Evolutionary conservation across 257 asterid species (phyloP).

Genomic region (Solanum sitiens): DNA sequence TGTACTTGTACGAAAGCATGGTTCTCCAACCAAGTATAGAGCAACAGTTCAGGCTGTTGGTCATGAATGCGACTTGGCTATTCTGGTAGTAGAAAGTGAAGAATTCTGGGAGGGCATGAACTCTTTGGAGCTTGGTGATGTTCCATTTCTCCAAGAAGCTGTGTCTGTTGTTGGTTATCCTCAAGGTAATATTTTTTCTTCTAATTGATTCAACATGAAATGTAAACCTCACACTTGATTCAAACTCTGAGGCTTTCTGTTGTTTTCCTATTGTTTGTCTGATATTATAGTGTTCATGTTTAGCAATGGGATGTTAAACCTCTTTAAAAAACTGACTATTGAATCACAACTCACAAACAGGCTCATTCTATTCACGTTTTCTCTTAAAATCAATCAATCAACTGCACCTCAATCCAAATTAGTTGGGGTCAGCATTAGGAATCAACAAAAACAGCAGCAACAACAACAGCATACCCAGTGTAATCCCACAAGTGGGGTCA

Average conservation of each 20-base stretch:
- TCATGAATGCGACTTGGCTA: constrained; percentile 96
- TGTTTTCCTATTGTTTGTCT: not conserved
- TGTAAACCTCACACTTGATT: not conserved
- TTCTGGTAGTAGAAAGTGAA: constrained; percentile 64
- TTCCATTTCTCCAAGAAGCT: constrained; percentile 96
- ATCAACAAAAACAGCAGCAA: not conserved
- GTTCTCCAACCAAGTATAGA: constrained; percentile 79
- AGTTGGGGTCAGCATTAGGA: not conserved
- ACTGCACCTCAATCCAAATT: not conserved
- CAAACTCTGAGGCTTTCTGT: not conserved
- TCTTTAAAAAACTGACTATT: not conserved
- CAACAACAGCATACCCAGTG: not conserved
- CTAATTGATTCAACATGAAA: not conserved
- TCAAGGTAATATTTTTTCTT: constrained; percentile 52
- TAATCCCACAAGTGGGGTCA: not conserved
- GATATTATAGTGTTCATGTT: not conserved
- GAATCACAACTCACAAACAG: not conserved
- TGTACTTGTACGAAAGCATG: constrained; percentile 93
- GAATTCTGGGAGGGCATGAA: constrained; percentile 92
- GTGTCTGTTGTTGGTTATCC: constrained; percentile 98
- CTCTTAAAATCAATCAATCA: not conserved
- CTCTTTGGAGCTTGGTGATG: constrained; percentile 73
- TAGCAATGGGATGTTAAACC: not conserved
- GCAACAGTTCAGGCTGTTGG: constrained; percentile 89
- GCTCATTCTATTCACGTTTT: not conserved